These are phyloP conservation scores for Alnus glutinosa DNA, from an alignment of 306 rosid species.

Conservation along the genomic window DNA sequence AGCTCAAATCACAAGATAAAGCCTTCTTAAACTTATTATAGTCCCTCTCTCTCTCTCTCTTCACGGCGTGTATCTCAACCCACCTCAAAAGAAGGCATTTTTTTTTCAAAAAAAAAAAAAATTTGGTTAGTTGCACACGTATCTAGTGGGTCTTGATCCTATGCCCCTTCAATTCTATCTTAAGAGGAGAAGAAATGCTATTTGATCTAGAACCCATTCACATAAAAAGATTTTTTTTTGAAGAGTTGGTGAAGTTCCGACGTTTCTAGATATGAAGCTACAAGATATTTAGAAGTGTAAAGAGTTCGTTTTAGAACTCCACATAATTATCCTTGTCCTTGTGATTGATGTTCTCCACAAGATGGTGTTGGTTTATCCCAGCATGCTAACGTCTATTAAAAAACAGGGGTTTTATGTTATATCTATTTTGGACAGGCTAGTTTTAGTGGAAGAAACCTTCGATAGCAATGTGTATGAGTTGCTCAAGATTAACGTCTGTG, in stretches of 20 bases:
- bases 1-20: neutral
- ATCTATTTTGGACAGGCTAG: neutral
- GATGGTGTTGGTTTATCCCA: neutral
- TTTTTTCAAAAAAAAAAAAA: too few relatives aligned
- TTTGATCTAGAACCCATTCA: neutral
- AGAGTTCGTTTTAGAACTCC: slow-evolving; percentile 3
- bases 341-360: neutral
- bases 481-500: neutral
- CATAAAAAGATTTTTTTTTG: neutral
- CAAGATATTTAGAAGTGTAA: neutral
- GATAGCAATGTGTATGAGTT: neutral
- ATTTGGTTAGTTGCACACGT: neutral
- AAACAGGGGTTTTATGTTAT: neutral
- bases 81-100: neutral
- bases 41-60: neutral
- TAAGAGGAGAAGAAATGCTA: neutral
- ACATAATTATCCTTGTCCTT: neutral
- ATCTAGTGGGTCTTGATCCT: neutral
- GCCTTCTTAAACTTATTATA: neutral
- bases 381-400: neutral
- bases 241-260: neutral
- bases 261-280: neutral
- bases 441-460: neutral
- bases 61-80: neutral
- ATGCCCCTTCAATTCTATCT: neutral